These are phyloP conservation scores for Geotrichum reessii DNA, from an alignment of 1,139 yeast species.

Conservation along the genomic window DNA sequence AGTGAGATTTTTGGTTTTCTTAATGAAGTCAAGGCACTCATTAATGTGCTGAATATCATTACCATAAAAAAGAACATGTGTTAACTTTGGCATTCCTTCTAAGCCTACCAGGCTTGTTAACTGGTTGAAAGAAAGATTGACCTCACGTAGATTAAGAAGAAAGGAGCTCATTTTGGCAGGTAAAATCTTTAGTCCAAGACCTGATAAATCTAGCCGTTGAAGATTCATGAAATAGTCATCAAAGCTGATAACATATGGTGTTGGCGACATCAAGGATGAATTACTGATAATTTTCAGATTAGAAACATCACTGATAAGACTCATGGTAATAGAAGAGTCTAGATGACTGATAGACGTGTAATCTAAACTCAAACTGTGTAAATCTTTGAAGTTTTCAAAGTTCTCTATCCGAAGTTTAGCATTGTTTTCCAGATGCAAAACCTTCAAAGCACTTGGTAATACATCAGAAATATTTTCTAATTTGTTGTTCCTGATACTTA, in stretches of 20 bases:
- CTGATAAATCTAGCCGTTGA: slow-evolving; percentile 33
- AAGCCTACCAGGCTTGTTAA: slow-evolving; percentile 28
- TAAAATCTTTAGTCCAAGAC: slow-evolving; percentile 26
- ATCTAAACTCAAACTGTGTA: slow-evolving; percentile 3
- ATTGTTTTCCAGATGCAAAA: slow-evolving; percentile 4
- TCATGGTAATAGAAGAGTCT: not conserved
- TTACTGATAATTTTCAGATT: not conserved
- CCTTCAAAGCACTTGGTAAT: not conserved
- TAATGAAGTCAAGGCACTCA: slow-evolving; percentile 25
- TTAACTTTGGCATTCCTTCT: slow-evolving; percentile 29
- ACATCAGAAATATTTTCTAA: not conserved
- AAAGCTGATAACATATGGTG: not conserved
- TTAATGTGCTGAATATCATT: slow-evolving; percentile 28
- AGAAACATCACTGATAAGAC: not conserved
- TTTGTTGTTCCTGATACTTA: slow-evolving; percentile 1
- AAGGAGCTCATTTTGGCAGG: slow-evolving; percentile 29
- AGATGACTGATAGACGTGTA: not conserved
- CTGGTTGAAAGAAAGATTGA: slow-evolving; percentile 34
- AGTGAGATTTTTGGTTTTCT: slow-evolving; percentile 22
- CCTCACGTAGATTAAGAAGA: slow-evolving; percentile 32
- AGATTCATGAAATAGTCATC: slow-evolving; percentile 30
- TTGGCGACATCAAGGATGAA: not conserved
- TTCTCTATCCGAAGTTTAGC: not conserved
- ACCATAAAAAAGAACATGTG: slow-evolving; percentile 31
- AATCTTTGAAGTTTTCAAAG: not conserved